Conservation (phyloP, 306 rosid genomes). For the Begonia fuchsioides region DNA sequence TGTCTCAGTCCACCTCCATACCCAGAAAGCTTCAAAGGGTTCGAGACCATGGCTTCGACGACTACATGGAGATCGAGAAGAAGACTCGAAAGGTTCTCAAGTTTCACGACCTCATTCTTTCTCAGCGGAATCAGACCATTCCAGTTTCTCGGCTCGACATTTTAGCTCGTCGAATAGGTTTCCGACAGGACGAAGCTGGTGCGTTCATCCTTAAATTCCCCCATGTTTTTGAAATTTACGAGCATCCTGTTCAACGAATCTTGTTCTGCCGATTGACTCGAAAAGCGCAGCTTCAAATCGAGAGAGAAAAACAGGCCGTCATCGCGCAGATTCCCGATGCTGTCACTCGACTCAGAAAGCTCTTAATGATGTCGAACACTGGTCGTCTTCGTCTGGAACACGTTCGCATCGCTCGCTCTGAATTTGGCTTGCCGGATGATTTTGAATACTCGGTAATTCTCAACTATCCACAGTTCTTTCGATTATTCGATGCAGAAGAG, state of each 20-base stretch:
- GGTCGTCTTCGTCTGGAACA: conserved; percentile 68
- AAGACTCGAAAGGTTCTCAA: conserved; percentile 69
- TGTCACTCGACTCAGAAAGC: conserved; percentile 61
- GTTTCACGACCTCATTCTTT: conserved; percentile 45
- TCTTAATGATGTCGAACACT: conserved; percentile 60
- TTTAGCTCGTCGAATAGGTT: conserved; percentile 60
- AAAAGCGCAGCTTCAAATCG: conserved; percentile 57
- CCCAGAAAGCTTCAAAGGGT: conserved; percentile 52
- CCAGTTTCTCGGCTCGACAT: conserved; percentile 59
- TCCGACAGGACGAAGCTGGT: conserved; percentile 48
- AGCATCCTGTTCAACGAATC: conserved; percentile 80
- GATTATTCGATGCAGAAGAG: conserved; percentile 52
- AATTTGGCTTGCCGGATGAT: conserved; percentile 64
- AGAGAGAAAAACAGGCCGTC: conserved; percentile 48
- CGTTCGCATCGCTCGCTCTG: conserved; percentile 57
- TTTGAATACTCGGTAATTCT: conserved; percentile 67
- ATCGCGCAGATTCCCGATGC: conserved; percentile 34
- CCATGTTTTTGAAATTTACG: conserved; percentile 65
- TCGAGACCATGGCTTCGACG: conserved; percentile 80
- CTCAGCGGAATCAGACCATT: conserved; percentile 40
- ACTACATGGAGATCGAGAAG: conserved; percentile 87
- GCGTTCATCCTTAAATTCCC: conserved; percentile 75
- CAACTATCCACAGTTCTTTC: conserved; percentile 48
- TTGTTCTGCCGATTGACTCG: conserved; percentile 64
- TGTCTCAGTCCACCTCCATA: conserved; percentile 65